phyloP scores from a whole-genome alignment of 768 basidiomycete genomes.

The Tricholoma matsutake region DNA sequence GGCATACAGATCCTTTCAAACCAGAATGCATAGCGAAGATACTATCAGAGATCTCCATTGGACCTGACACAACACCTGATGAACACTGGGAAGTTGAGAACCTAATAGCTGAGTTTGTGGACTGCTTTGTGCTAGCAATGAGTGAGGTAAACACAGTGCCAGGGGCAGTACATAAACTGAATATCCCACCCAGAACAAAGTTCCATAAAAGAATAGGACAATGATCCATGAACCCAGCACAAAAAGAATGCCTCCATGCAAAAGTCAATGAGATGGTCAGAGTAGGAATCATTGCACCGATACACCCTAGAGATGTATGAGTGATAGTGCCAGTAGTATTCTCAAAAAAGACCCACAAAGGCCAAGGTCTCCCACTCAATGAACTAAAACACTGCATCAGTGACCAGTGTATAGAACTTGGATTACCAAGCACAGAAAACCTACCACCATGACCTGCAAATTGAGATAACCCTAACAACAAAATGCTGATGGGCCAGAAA shows the following conservation, averaged over 20 bases:
- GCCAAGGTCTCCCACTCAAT: neutral
- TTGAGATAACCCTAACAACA: neutral
- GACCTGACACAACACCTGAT: conserved; percentile 8
- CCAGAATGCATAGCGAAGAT: neutral
- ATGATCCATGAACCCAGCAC: conserved; percentile 6
- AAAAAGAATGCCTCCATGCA: neutral
- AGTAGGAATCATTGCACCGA: neutral
- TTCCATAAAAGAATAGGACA: too few species aligned
- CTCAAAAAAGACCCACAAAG: neutral
- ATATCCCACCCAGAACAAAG: too few species aligned
- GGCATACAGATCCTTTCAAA: neutral
- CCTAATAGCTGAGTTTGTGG: too few species aligned
- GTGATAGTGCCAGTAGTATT: neutral
- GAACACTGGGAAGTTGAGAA: conserved; percentile 30
- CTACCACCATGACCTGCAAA: conserved; percentile 15
- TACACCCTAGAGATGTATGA: neutral
- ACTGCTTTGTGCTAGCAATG: conserved; percentile 25
- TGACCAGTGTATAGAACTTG: conserved; percentile 24
- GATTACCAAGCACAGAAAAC: conserved; percentile 17
- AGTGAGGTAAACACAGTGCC: too few species aligned
- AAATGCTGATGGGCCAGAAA: conserved; percentile 9
- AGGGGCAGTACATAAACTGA: too few species aligned
- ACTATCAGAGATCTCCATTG: neutral
- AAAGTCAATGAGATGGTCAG: neutral
- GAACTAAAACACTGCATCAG: neutral